phyloP scores from a whole-genome alignment of 768 basidiomycete genomes.

The Pluteus cervinus region DNA sequence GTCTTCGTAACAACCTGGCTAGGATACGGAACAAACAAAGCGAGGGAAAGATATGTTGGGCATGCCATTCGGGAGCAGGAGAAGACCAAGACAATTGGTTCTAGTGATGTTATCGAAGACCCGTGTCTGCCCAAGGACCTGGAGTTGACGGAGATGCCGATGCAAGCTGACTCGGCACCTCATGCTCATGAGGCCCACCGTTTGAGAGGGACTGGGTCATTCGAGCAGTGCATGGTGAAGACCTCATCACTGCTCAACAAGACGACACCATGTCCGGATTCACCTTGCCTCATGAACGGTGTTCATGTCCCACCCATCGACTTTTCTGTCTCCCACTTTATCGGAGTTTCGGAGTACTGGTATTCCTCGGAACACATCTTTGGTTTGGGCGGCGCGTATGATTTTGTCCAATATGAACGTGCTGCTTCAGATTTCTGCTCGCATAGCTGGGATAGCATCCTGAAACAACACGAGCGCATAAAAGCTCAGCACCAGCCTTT shows the following conservation, averaged over 20 bases:
- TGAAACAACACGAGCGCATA: constrained; percentile 57
- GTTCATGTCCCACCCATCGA: constrained; percentile 92
- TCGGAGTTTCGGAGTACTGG: constrained; percentile 99
- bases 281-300: constrained; percentile 91
- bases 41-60: constrained; percentile 88
- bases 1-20: constrained; percentile 99
- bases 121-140: constrained; percentile 88
- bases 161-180: constrained; percentile 31
- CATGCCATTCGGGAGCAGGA: constrained; percentile 57
- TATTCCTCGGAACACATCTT: constrained; percentile 98
- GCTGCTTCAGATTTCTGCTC: constrained; percentile 85
- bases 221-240: constrained; percentile 71
- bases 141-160: constrained; percentile 49
- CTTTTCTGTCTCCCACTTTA: constrained; percentile 89
- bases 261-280: constrained; percentile 71
- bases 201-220: constrained; percentile 84
- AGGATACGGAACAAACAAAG: constrained; percentile 96
- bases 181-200: constrained; percentile 50
- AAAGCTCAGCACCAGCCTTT: constrained; percentile 39
- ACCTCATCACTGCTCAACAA: constrained; percentile 83
- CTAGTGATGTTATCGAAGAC: constrained; percentile 50
- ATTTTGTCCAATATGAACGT: constrained; percentile 93
- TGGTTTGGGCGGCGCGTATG: constrained; percentile 90
- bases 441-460: constrained; percentile 71
- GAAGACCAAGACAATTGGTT: constrained; percentile 21